Base-by-base conservation (phyloP, 805 yeast species). In the Diddensiella transvaalensis region DNA sequence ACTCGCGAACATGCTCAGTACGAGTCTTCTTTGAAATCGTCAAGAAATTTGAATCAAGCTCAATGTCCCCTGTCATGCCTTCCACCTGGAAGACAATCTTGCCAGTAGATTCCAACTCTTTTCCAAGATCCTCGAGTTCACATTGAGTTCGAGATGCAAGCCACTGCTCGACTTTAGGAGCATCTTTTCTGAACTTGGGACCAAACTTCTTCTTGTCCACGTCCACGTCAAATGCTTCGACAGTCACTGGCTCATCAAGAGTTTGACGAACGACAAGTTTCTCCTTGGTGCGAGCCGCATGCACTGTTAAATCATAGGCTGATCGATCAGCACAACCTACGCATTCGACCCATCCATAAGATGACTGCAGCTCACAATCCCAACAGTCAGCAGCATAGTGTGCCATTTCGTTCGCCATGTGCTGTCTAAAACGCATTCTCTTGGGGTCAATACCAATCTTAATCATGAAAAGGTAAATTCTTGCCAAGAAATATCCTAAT, bases 311-410 rank as follows among this genome's bases (percentile, higher is more conserved):
- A 73, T 93, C 99, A 67, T 88, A 93, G 37, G 99, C 99, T 40
- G 96, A 87, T 76, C 99, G 83, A 73, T 93, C 99, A 57, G 99
- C 99, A 75, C 98, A 93, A 59, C 99, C 99, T 67, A 93, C 97
- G 82, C 99, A 95, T 75, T 93, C 99, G 61, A 93, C 87, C 99
- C 99, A 93, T 61, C 99, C 99, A 62, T 88, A 93, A 29, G 96
- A 87, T 38, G 96, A 83, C 60, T 86, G 83, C 62, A 93, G 77
- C 75, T 93, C 99, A 57, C 96, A 97, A 73, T 93, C 99, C 99
- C 99, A 93, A 77, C 99, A 93, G 74, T 93, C 99, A 59, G 95
- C 83, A 52, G 99, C 99, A 69, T 93, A 93, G 70, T 93, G 99
- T 17, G 99, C 99, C 99, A 93, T 93, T 75, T 93, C 99, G 68